Conservation (phyloP, 306 rosid genomes). For the Datisca glomerata region DNA sequence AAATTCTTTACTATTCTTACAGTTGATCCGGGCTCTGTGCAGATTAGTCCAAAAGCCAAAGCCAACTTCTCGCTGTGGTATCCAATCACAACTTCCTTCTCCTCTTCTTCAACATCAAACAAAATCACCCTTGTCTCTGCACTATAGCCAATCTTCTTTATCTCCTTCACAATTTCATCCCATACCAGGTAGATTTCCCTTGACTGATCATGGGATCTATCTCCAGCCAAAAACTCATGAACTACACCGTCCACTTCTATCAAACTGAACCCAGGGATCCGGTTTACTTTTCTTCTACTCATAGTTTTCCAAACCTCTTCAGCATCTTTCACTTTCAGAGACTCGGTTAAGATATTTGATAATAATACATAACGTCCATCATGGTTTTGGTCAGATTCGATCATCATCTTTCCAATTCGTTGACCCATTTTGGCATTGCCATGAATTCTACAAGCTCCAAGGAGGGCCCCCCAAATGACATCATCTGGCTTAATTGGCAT, state of each 20-base stretch:
- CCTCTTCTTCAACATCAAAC: conserved; percentile 18
- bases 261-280: conserved; percentile 14
- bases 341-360: too few relatives aligned
- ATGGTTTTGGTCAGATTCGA: too few relatives aligned
- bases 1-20: conserved; percentile 12
- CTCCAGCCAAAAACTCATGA: conserved; percentile 20
- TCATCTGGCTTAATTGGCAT: conserved; percentile 15
- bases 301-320: too few relatives aligned
- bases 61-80: conserved; percentile 23
- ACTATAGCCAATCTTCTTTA: conserved; percentile 13
- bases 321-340: too few relatives aligned
- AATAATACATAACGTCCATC: too few relatives aligned
- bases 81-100: conserved; percentile 10
- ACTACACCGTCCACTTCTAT: conserved; percentile 13
- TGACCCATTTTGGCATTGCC: conserved; percentile 14
- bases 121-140: conserved; percentile 6
- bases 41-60: conserved; percentile 11
- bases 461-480: conserved; percentile 19
- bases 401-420: too few relatives aligned
- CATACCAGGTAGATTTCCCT: conserved; percentile 9
- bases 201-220: conserved; percentile 13
- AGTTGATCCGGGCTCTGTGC: conserved; percentile 12
- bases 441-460: conserved; percentile 17
- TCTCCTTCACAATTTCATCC: conserved; percentile 8
- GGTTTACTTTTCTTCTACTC: too few relatives aligned